Conservation (phyloP, 352 stramenopile genomes). For the Phytopythium sindhum region DNA sequence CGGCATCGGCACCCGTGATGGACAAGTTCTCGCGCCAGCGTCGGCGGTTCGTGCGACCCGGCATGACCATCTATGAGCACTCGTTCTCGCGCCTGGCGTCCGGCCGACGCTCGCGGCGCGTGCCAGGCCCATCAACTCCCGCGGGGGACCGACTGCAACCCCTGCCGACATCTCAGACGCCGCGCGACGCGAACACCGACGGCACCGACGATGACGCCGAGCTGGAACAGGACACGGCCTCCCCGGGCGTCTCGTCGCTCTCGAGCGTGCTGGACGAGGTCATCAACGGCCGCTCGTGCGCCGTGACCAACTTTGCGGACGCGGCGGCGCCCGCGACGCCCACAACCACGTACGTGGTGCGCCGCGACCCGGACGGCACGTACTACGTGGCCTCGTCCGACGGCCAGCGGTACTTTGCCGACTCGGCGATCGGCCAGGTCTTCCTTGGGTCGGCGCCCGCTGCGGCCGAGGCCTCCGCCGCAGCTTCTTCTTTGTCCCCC, state of each 20-base stretch:
- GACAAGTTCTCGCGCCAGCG: conserved; percentile 13
- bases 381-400: conserved; percentile 38
- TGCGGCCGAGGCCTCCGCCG: background rate
- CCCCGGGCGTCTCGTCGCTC: conserved; percentile 39
- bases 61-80: conserved; percentile 41
- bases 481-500: background rate
- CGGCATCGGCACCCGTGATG: background rate
- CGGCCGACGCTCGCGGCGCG: background rate
- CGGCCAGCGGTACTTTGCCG: conserved; percentile 35
- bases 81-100: conserved; percentile 32
- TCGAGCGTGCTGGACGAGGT: conserved; percentile 48
- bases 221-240: conserved; percentile 5
- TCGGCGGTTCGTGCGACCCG: conserved; percentile 49
- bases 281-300: conserved; percentile 34
- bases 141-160: background rate
- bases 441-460: conserved; percentile 21
- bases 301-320: conserved; percentile 39
- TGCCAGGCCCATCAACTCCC: background rate
- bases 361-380: conserved; percentile 31
- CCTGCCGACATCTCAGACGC: conserved; percentile 5
- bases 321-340: conserved; percentile 29
- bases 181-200: too few relatives aligned
- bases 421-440: conserved; percentile 48
- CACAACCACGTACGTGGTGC: conserved; percentile 32
- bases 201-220: conserved; percentile 6